Conservation (phyloP, 208 protist genomes). For the Leishmania gerbilli region DNA sequence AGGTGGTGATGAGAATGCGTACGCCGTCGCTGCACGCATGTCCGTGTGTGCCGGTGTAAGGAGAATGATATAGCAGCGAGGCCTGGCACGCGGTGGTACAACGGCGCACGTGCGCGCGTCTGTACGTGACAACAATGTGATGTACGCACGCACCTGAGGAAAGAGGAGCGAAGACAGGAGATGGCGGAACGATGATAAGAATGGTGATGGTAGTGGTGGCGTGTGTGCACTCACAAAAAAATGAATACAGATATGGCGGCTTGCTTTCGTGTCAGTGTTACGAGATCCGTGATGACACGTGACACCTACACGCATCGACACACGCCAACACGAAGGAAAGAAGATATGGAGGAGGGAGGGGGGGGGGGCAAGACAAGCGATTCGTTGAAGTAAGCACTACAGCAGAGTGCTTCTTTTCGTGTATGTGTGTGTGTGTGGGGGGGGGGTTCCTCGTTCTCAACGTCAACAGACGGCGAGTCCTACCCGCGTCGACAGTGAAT, state of each 20-base stretch:
- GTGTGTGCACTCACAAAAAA: not conserved
- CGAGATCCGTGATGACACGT: not conserved
- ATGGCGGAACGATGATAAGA: not conserved
- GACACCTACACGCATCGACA: too few relatives aligned
- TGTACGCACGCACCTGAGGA: not conserved
- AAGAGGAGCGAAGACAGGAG: not conserved
- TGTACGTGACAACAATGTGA: not conserved
- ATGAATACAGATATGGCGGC: not conserved
- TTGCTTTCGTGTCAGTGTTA: not conserved
- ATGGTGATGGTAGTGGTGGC: not conserved
- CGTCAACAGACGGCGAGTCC: not conserved
- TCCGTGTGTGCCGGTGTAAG: not conserved
- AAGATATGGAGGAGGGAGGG: not conserved
- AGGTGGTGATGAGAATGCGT: not conserved
- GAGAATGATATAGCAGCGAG: not conserved
- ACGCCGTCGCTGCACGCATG: not conserved
- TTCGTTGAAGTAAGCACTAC: not conserved
- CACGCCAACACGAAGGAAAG: not conserved
- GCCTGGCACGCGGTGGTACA: not conserved
- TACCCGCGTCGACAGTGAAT: not conserved
- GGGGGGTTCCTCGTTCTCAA: not conserved
- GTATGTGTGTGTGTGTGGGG: not conserved
- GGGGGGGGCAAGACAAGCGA: not conserved
- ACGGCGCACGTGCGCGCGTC: not conserved
- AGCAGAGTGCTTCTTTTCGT: too few relatives aligned